Base-by-base conservation (phyloP, 1,284 basidiomycete genomes). In the Cutaneotrichosporon spelunceum region DNA sequence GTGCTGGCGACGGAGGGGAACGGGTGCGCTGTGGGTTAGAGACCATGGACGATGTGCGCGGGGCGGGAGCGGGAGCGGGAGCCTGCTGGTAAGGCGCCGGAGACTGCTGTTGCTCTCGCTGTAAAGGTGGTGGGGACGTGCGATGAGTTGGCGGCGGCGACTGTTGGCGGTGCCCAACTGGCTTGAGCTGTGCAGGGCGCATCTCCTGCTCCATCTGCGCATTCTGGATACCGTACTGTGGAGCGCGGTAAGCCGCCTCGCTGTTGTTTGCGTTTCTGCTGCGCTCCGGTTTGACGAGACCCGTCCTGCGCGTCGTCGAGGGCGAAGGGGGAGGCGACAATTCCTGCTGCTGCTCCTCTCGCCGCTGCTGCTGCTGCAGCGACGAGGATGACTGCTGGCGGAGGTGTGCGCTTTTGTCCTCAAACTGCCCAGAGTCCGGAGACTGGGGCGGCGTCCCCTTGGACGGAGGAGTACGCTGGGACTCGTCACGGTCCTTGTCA, bases 161-260 rank as follows among this genome's bases (percentile, higher is more conserved):
- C 39, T 56, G 67, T 50, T 67, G 69, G 42, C 58, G 68, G 9
- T 63, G 57, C 27, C 60, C 66, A 13, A 60, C 36, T 23, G 45
- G 53, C 39, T 42, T 26, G 47, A 7, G 45, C 57, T 9, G 45
- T 56, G 39, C 36, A 21, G 49, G 48, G 23, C 70, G 66, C 57
- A 81, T 66, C 58, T 94, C 91, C 70, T 92, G 88, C 73, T 93
- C 90, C 83, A 96, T 90, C 63, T 88, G 90, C 23, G 89, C 87
- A 75, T 91, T 90, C 75, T 96, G 93, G 84, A 90, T 87, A 68
- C 93, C 93, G 74, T 95, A 97, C 71, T 91, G 89, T 24, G 93
- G 91, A 10, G 90, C 87, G 66, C 87, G 86, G 66, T 96, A 86
- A 4, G 91, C 87, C 79, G 86, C 90, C 79, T 96, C 94, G 55